Conservation (phyloP, 139 green algal species). For the Chlorella sp. region DNA sequence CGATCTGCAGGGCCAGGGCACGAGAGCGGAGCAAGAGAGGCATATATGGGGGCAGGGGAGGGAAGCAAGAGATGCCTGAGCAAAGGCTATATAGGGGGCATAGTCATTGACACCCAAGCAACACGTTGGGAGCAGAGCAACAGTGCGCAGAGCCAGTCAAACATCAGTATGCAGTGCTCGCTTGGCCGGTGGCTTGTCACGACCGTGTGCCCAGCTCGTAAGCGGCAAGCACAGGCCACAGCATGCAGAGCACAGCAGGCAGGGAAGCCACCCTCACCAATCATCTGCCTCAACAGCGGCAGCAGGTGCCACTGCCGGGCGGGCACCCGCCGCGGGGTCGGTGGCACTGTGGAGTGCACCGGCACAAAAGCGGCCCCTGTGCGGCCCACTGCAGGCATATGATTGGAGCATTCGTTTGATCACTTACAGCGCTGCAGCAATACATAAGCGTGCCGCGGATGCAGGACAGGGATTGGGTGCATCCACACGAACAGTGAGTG, state of each 20-base stretch:
- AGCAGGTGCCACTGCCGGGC: conserved; percentile 35
- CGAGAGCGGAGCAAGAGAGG: neutral
- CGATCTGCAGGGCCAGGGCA: conserved; percentile 40
- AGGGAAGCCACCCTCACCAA: conserved; percentile 5
- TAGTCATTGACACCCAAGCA: no score
- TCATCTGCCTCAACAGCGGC: conserved; percentile 26
- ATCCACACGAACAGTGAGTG: neutral
- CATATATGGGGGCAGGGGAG: no score
- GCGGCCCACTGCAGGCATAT: conserved; percentile 22
- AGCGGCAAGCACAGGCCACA: neutral
- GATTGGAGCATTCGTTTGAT: no score
- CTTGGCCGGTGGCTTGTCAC: neutral
- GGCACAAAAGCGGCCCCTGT: neutral
- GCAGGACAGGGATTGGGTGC: neutral
- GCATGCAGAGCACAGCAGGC: neutral
- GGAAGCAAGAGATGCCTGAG: no score
- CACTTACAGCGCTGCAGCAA: no score
- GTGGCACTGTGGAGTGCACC: conserved; percentile 10
- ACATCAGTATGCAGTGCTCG: neutral
- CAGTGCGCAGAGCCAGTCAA: neutral
- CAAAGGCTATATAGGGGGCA: no score
- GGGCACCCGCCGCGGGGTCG: conserved; percentile 22
- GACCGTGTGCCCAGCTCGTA: no score
- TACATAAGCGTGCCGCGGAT: no score
- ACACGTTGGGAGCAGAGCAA: neutral